Conservation (phyloP, 148 eudicot species). For the Rhododendron kiyosumense region DNA sequence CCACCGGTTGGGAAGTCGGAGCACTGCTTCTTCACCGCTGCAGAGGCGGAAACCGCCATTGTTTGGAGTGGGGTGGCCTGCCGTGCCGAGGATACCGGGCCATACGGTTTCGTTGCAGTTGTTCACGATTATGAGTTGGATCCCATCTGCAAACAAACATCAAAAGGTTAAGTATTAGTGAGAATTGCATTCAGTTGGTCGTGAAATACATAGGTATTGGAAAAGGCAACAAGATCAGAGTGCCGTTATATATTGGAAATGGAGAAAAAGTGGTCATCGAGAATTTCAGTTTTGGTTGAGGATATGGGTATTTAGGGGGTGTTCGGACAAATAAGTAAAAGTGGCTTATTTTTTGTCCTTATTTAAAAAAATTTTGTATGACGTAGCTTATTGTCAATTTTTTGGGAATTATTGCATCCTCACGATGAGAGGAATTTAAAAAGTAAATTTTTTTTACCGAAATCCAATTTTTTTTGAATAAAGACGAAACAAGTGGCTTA, state of each 20-base stretch:
- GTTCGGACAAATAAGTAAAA: too few species aligned
- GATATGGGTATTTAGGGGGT: neutral
- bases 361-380: too few species aligned
- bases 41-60: slow-evolving; percentile 55
- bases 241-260: neutral
- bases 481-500: too few species aligned
- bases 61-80: slow-evolving; percentile 44
- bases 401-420: too few species aligned
- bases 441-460: too few species aligned
- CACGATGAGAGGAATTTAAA: too few species aligned
- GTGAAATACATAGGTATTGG: too few species aligned
- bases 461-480: too few species aligned
- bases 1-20: slow-evolving; percentile 47
- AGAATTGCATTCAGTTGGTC: too few species aligned
- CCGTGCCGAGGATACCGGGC: slow-evolving; percentile 61
- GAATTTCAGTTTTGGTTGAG: neutral
- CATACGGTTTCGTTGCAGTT: slow-evolving; percentile 58
- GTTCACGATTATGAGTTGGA: slow-evolving; percentile 46
- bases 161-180: neutral
- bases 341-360: too few species aligned
- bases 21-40: slow-evolving; percentile 23
- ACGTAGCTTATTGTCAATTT: too few species aligned
- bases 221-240: neutral
- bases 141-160: slow-evolving; percentile 39
- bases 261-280: neutral